Evolutionary conservation across 352 stramenopile species (phyloP).

Genomic region (Globisporangium middletonii): DNA sequence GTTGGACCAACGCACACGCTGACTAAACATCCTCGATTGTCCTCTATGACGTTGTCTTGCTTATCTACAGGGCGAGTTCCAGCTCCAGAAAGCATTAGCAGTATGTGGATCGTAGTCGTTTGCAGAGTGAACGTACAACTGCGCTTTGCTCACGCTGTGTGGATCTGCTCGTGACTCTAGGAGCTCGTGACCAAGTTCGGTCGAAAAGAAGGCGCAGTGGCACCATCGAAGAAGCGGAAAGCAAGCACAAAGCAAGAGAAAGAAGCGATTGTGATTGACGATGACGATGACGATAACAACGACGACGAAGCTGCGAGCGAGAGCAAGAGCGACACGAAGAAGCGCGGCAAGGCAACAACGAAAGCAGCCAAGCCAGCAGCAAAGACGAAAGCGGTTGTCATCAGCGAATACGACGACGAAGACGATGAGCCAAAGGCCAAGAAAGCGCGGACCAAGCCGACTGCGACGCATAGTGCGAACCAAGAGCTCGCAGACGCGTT

Average conservation of each 20-base stretch:
- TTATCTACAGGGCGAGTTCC: slow-evolving; percentile 50
- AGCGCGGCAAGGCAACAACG: slow-evolving; percentile 6
- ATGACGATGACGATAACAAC: background rate
- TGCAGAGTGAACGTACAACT: background rate
- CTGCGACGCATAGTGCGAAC: slow-evolving; percentile 56
- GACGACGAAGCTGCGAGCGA: background rate
- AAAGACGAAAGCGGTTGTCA: slow-evolving; percentile 14
- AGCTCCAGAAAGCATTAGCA: slow-evolving; percentile 61
- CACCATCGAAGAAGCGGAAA: slow-evolving; percentile 54
- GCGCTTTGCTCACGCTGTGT: background rate
- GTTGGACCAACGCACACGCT: background rate
- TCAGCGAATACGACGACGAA: slow-evolving; percentile 29
- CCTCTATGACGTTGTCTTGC: background rate
- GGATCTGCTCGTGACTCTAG: slow-evolving; percentile 14
- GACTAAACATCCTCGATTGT: background rate
- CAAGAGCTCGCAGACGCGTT: slow-evolving; percentile 71
- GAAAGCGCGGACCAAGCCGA: slow-evolving; percentile 39
- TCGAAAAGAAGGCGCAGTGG: slow-evolving; percentile 26
- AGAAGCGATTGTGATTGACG: background rate
- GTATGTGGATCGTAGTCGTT: slow-evolving; percentile 12
- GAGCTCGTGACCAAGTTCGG: slow-evolving; percentile 83
- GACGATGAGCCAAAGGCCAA: slow-evolving; percentile 44
- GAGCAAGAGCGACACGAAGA: background rate
- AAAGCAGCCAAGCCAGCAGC: slow-evolving; percentile 8
- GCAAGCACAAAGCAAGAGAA: slow-evolving; percentile 34